phyloP scores from a whole-genome alignment of 192 early-diverging fungal species.

The Backusella tarrabulga region DNA sequence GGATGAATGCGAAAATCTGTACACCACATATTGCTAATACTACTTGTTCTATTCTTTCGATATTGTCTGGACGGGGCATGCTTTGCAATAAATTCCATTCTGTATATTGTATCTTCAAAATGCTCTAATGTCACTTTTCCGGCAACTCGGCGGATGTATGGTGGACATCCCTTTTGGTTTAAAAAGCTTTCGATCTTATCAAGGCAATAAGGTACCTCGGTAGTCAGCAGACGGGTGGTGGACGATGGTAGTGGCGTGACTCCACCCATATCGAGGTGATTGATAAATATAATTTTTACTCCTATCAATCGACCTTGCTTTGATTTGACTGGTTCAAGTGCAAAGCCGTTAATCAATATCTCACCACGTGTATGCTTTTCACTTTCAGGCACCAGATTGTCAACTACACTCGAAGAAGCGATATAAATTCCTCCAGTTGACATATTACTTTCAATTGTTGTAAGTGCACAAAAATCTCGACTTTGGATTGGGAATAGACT shows the following conservation, averaged over 20 bases:
- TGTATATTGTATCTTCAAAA: slow-evolving; percentile 39
- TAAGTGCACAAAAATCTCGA: slow-evolving; percentile 44
- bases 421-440: slow-evolving; percentile 39
- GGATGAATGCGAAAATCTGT: slow-evolving; percentile 43
- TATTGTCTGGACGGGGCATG: slow-evolving; percentile 23
- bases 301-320: slow-evolving; percentile 29
- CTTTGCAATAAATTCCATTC: slow-evolving; percentile 35
- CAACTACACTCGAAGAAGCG: slow-evolving; percentile 41
- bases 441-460: slow-evolving; percentile 43
- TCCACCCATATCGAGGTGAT: slow-evolving; percentile 43
- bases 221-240: slow-evolving; percentile 33
- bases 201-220: slow-evolving; percentile 39
- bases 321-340: slow-evolving; percentile 41
- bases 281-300: slow-evolving; percentile 43
- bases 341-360: slow-evolving; percentile 44
- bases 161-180: slow-evolving; percentile 42
- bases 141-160: slow-evolving; percentile 44
- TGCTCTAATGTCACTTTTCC: slow-evolving; percentile 37
- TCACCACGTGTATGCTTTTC: slow-evolving; percentile 42
- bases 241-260: slow-evolving; percentile 38
- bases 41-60: slow-evolving; percentile 9
- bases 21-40: slow-evolving; percentile 18
- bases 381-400: slow-evolving; percentile 40
- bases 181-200: slow-evolving; percentile 39
- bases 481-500: slow-evolving; percentile 38